Evolutionary conservation across 1,284 basidiomycete species (phyloP).

Genomic region (Cystobasidium slooffiae): DNA sequence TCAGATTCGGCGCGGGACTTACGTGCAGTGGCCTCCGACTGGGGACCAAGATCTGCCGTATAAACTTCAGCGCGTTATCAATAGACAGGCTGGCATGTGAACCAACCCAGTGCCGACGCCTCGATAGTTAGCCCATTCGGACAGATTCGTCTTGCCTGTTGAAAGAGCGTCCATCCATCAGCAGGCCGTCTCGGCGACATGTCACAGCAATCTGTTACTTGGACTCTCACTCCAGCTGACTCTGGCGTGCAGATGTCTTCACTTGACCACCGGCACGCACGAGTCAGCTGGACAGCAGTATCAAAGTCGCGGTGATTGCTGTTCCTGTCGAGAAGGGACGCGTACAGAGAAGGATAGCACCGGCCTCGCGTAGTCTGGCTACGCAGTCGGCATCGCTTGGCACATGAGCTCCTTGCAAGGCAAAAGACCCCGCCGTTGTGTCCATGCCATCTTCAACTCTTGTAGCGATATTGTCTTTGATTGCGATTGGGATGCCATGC

Average conservation of each 20-base stretch:
- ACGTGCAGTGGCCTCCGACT: constrained; percentile 67
- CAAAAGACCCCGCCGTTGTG: constrained; percentile 62
- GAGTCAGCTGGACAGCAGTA: no score
- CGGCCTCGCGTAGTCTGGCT: constrained; percentile 66
- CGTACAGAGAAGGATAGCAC: constrained; percentile 65
- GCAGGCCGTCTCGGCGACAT: neutral
- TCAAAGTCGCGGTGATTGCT: no score
- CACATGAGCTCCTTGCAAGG: constrained; percentile 61
- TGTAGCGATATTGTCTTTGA: constrained; percentile 74
- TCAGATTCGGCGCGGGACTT: neutral
- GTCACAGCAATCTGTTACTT: no score
- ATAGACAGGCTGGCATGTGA: neutral
- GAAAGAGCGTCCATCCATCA: neutral
- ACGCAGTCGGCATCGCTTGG: constrained; percentile 69
- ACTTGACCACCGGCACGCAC: no score
- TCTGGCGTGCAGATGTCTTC: no score
- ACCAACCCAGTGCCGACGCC: constrained; percentile 65
- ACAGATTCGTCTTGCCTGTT: constrained; percentile 57
- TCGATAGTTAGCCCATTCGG: constrained; percentile 56
- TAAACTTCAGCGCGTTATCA: neutral
- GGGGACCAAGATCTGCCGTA: constrained; percentile 70
- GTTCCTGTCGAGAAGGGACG: neutral
- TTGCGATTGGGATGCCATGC: constrained; percentile 71
- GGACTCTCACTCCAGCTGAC: no score
- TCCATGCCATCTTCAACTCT: constrained; percentile 67